phyloP scores from a whole-genome alignment of 2,329 filamentous ascomycete species.

The Nigrospora osmanthi region DNA sequence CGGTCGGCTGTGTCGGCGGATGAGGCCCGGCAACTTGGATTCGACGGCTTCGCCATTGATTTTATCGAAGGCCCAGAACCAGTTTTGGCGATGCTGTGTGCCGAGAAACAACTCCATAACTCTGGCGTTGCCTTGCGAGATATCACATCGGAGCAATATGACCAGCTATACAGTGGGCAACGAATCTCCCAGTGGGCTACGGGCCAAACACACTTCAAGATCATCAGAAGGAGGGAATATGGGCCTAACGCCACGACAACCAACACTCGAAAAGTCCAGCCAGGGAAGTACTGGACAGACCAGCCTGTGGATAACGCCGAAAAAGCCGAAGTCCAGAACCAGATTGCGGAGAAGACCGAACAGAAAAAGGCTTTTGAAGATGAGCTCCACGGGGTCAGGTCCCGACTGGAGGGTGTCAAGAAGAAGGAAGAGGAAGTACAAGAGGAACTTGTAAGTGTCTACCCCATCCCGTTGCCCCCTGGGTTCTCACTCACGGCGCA shows the following conservation, averaged over 20 bases:
- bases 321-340: constrained; percentile 52
- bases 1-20: constrained; percentile 43
- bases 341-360: constrained; percentile 32
- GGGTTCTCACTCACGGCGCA: constrained; percentile 4
- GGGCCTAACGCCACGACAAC: constrained; percentile 67
- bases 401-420: constrained; percentile 27
- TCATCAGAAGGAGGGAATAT: constrained; percentile 72
- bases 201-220: constrained; percentile 53
- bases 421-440: constrained; percentile 34
- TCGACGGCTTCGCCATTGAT: constrained; percentile 76
- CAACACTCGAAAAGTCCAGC: constrained; percentile 49
- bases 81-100: constrained; percentile 83
- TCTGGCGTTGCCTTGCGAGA: constrained; percentile 58
- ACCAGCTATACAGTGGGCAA: constrained; percentile 50
- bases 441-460: constrained; percentile 32
- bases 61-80: constrained; percentile 72
- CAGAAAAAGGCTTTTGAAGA: constrained; percentile 26
- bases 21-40: constrained; percentile 50
- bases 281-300: constrained; percentile 66
- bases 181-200: constrained; percentile 62
- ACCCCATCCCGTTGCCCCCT: no score
- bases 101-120: constrained; percentile 59
- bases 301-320: constrained; percentile 63
- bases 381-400: constrained; percentile 24
- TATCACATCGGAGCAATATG: constrained; percentile 59